These are phyloP conservation scores for Nicotiana paniculata DNA, from an alignment of 257 asterid species.

Conservation along the genomic window DNA sequence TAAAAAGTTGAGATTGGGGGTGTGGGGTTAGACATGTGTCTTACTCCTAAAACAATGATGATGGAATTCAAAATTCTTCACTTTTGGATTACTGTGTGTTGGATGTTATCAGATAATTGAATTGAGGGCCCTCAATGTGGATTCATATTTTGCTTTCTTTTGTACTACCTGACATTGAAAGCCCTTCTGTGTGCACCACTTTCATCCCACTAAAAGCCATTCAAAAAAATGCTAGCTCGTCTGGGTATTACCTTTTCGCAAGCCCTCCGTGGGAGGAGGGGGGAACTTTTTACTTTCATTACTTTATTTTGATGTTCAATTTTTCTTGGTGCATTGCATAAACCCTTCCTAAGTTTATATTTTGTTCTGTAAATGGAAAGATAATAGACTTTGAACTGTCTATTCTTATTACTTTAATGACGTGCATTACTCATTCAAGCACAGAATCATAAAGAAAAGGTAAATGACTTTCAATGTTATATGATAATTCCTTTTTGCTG, in stretches of 20 bases:
- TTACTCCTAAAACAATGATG: neutral
- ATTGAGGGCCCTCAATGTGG: neutral
- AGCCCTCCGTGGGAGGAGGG: neutral
- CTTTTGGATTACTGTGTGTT: slow-evolving; percentile 5
- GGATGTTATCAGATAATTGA: neutral
- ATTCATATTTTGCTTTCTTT: neutral
- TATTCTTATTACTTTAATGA: neutral
- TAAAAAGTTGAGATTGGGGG: neutral
- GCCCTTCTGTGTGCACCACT: neutral
- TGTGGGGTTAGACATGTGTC: neutral
- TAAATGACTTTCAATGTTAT: too few relatives aligned
- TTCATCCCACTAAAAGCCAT: slow-evolving; percentile 8
- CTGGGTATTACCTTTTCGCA: neutral
- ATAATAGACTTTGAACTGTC: neutral
- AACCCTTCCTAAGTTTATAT: neutral
- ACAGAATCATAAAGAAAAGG: neutral
- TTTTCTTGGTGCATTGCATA: neutral
- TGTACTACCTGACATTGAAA: slow-evolving; percentile 7
- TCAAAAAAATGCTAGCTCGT: neutral
- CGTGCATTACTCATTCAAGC: neutral
- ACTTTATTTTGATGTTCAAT: neutral
- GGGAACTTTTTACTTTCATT: neutral
- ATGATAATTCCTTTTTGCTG: too few relatives aligned
- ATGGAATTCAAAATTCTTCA: slow-evolving; percentile 6
- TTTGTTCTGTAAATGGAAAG: neutral